phyloP scores from a whole-genome alignment of 2,329 filamentous ascomycete species.

The Aureobasidium vineae region DNA sequence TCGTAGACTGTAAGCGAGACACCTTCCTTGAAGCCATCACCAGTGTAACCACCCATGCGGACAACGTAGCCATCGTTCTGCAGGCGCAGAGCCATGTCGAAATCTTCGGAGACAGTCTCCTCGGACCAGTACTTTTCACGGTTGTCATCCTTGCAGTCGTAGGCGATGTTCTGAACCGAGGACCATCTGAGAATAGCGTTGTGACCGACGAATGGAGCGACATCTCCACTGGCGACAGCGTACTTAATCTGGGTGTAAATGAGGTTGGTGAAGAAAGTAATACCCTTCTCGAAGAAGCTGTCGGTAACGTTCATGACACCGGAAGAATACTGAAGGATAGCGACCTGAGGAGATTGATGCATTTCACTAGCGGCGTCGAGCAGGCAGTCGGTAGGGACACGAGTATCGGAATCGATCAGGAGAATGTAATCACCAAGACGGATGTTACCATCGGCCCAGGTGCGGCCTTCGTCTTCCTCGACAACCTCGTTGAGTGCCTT shows the following conservation, averaged over 20 bases:
- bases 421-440: conserved; percentile 81
- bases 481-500: conserved; percentile 63
- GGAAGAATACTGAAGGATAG: conserved; percentile 74
- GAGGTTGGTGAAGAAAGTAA: conserved; percentile 56
- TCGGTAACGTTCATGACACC: conserved; percentile 76
- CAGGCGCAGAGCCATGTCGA: conserved; percentile 76
- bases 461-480: conserved; percentile 62
- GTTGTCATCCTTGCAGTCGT: conserved; percentile 66
- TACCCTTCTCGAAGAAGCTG: conserved; percentile 56
- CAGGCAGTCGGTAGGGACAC: conserved; percentile 73
- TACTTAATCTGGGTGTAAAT: conserved; percentile 76
- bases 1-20: conserved; percentile 83
- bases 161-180: conserved; percentile 70
- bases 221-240: conserved; percentile 73
- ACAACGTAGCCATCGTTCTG: conserved; percentile 71
- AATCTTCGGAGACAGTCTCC: conserved; percentile 75
- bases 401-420: conserved; percentile 75
- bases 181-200: conserved; percentile 75
- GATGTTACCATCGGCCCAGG: conserved; percentile 82
- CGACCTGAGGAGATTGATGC: conserved; percentile 75
- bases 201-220: conserved; percentile 78
- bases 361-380: conserved; percentile 78
- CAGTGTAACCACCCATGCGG: conserved; percentile 69
- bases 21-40: conserved; percentile 77
- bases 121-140: conserved; percentile 78